Evolutionary conservation across 1,284 basidiomycete genomes (phyloP), one percentile per base, ranked within the genome.

Genomic region (Limonomyces culmigenus): DNA sequence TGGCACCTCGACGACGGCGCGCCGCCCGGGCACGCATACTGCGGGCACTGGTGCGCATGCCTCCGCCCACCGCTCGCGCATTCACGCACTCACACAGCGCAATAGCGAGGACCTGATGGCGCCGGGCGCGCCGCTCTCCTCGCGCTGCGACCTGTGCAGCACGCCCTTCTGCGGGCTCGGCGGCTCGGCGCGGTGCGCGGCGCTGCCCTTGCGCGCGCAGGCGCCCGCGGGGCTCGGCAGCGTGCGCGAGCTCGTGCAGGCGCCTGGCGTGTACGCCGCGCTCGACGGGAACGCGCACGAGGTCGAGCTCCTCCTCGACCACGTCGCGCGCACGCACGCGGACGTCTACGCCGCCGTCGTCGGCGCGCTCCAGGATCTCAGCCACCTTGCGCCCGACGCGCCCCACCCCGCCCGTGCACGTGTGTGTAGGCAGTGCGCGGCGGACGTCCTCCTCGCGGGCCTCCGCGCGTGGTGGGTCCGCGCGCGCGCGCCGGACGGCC

Each of bases 121-220:
- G 17, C 52, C 74, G 1, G 59, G 55, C 19, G 79, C 80, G 11
- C 81, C 80, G 12, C 56, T 68, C 21, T 77, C 79, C 11, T 67
- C 75, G n/a, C 75, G 69, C 51, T 85, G 80, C 47, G 80, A 84
- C 48, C 67, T 85, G 41, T 85, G 80, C 44, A 70, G 73, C 41
- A 69, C 77, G 12, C 74, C 63, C 3, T 85, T 84, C 50, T 85
- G 80, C 47, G 80, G 81, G 3, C 72, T 85, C 38, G 67, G 67
- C 38, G 63, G 84, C 12, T 76, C 69, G 38, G 67, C 65, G 14
- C 71, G 80, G 33, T 85, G 80, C 49, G 8, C 8, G 8, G 47
- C 63, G 29, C 74, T 78, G 2, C 52, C 65, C 30, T 17, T 11
- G 11, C 10, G 10, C 15, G 30, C 8, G 30, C 10, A 32, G 10